phyloP scores from a whole-genome alignment of 23 red algal genomes.

The Gracilaria caudata region DNA sequence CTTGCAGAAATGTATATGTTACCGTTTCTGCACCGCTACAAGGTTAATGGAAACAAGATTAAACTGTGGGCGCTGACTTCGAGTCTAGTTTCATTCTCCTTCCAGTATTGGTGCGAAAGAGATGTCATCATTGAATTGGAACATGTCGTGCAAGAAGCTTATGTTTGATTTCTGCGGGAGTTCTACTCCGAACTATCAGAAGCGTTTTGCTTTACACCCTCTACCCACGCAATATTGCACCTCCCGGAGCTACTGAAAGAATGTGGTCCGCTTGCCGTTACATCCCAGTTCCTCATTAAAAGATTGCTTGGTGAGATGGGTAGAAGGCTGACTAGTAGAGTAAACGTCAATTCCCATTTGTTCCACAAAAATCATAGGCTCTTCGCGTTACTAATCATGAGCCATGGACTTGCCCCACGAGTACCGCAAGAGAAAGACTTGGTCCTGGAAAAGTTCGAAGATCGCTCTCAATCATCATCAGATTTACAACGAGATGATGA shows the following conservation, averaged over 20 bases:
- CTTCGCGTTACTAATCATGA: too few relatives aligned
- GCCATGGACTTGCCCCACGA: too few relatives aligned
- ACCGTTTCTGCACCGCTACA: not conserved
- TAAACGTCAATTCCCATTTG: not conserved
- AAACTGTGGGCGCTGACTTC: not conserved
- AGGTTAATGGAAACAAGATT: not conserved
- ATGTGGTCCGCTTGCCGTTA: not conserved
- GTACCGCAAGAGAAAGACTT: too few relatives aligned
- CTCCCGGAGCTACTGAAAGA: constrained; percentile 7
- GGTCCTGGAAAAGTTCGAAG: too few relatives aligned
- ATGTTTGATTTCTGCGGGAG: not conserved
- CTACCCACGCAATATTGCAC: constrained; percentile 19
- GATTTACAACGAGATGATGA: too few relatives aligned
- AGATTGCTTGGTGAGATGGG: not conserved
- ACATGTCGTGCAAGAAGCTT: not conserved
- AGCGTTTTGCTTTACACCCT: constrained; percentile 13
- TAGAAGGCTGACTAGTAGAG: not conserved
- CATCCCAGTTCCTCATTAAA: constrained; percentile 1
- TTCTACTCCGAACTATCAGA: not conserved
- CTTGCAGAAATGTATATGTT: not conserved
- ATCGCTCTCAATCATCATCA: too few relatives aligned
- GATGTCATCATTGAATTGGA: not conserved
- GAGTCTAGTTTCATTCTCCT: not conserved
- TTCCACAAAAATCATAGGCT: not conserved
- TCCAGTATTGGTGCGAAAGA: not conserved